A percentile compares a stretch with the other conserved stretches of the same genome.
Evolutionary conservation across 1,139 yeast species (phyloP).

Genomic region (Saccharomyces hybrid): DNA sequence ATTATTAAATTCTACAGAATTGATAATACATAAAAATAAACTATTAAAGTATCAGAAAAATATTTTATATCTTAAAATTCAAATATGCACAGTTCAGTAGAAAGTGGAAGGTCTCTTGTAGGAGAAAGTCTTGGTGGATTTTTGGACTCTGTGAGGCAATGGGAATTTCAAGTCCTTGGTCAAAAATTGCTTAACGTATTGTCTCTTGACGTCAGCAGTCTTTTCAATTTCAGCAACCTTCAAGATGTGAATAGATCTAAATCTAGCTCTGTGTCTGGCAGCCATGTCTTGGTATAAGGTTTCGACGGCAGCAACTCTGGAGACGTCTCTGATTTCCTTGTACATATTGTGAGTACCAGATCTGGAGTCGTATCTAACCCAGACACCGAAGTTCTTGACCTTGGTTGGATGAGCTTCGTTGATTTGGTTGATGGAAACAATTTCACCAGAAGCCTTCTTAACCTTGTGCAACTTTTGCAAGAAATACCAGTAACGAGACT

Average conservation of each 20-base stretch:
- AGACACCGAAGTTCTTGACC: constrained; percentile 99
- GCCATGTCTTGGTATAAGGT: constrained; percentile 99
- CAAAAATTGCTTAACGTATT: constrained; percentile 96
- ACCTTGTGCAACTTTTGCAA: constrained; percentile 98
- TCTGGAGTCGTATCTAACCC: constrained; percentile 99
- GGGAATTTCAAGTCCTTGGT: constrained; percentile 98
- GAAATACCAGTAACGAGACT: constrained; percentile 99
- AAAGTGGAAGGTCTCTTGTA: constrained; percentile 94
- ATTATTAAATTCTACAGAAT: constrained; percentile 10
- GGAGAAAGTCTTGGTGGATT: constrained; percentile 80
- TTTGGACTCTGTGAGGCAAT: constrained; percentile 98
- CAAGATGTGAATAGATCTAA: constrained; percentile 96
- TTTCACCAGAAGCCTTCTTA: constrained; percentile 99
- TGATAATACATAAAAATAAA: constrained; percentile 5
- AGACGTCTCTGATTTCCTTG: constrained; percentile 99
- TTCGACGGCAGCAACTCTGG: constrained; percentile 99
- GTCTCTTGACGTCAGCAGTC: constrained; percentile 98
- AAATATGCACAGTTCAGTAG: constrained; percentile 47
- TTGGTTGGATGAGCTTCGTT: constrained; percentile 96
- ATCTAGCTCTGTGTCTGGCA: constrained; percentile 99
- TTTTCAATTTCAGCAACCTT: constrained; percentile 98
- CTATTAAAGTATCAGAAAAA: background rate
- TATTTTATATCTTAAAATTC: background rate
- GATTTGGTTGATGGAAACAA: constrained; percentile 86
- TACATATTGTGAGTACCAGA: constrained; percentile 99